These are phyloP conservation scores for Neostapfia colusana DNA, from an alignment of 176 grass and related monocot species.

Conservation along the genomic window DNA sequence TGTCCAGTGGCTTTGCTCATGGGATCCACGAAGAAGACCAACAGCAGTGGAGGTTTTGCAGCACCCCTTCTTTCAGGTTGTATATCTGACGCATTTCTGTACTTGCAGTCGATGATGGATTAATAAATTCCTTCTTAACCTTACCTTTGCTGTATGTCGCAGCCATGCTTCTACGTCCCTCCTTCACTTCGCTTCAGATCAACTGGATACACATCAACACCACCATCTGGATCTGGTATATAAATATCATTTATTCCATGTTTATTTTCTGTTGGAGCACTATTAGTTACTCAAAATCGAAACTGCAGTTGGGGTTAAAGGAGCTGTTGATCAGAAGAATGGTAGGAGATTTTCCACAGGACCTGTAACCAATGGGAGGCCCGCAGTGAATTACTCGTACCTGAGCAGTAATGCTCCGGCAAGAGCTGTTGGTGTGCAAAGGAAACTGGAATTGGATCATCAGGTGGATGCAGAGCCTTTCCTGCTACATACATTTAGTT, in stretches of 20 bases:
- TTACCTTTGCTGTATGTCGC: conserved; percentile 24
- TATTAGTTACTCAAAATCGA: conserved; percentile 1
- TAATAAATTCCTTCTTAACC: neutral
- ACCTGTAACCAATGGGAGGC: conserved; percentile 54
- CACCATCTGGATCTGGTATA: conserved; percentile 84
- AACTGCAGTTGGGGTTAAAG: conserved; percentile 61
- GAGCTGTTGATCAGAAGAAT: conserved; percentile 65
- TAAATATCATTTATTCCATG: neutral
- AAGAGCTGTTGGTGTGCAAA: conserved; percentile 74
- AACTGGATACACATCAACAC: conserved; percentile 50
- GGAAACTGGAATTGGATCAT: conserved; percentile 75
- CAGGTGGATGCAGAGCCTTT: conserved; percentile 37
- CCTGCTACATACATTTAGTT: neutral
- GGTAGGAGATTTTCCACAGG: conserved; percentile 48
- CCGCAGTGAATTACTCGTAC: conserved; percentile 52
- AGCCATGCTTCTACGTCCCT: conserved; percentile 93
- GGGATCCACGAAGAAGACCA: conserved; percentile 80
- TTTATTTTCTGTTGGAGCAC: neutral
- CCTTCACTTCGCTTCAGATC: conserved; percentile 74
- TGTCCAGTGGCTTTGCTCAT: conserved; percentile 81
- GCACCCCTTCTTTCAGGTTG: conserved; percentile 96
- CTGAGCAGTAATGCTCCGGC: conserved; percentile 34
- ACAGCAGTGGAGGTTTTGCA: conserved; percentile 86
- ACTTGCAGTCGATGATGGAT: neutral
- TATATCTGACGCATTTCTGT: conserved; percentile 3